phyloP scores from a whole-genome alignment of 148 eudicot genomes.

The Persicaria tinctoria region DNA sequence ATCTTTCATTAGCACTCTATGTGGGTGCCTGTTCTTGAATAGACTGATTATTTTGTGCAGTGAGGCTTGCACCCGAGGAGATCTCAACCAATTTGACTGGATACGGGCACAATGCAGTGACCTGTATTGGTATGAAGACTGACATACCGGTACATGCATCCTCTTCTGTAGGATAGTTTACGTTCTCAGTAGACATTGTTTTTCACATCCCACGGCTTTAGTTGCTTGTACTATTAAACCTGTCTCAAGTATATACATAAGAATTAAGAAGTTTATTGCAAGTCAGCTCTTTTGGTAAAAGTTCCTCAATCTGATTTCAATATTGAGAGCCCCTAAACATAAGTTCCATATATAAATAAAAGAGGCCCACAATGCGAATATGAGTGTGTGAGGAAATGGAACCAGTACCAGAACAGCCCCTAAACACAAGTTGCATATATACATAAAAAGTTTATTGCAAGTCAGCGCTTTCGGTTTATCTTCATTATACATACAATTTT shows the following conservation, averaged over 20 bases:
- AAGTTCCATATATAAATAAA: not conserved
- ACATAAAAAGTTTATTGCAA: not conserved
- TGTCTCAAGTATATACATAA: not conserved
- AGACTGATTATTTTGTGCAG: conserved; percentile 34
- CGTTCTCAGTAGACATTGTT: conserved; percentile 6
- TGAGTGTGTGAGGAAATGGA: no score
- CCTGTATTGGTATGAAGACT: conserved; percentile 97
- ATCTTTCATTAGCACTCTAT: not conserved
- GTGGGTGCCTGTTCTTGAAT: conserved; percentile 1
- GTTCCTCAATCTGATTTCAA: not conserved
- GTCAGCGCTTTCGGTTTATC: not conserved
- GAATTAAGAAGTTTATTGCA: not conserved
- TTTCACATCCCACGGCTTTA: not conserved
- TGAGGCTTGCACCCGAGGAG: conserved; percentile 98
- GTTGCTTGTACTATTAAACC: not conserved
- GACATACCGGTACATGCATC: conserved; percentile 69
- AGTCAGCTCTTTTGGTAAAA: not conserved
- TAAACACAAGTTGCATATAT: not conserved
- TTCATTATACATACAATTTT: not conserved
- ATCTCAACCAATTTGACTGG: conserved; percentile 74
- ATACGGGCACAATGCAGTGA: conserved; percentile 82
- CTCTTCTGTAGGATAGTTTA: not conserved
- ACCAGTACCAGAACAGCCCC: no score
- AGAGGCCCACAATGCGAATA: no score
- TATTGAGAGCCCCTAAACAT: no score